phyloP scores from a whole-genome alignment of 805 yeast genomes.

The Komagataella ulmi region DNA sequence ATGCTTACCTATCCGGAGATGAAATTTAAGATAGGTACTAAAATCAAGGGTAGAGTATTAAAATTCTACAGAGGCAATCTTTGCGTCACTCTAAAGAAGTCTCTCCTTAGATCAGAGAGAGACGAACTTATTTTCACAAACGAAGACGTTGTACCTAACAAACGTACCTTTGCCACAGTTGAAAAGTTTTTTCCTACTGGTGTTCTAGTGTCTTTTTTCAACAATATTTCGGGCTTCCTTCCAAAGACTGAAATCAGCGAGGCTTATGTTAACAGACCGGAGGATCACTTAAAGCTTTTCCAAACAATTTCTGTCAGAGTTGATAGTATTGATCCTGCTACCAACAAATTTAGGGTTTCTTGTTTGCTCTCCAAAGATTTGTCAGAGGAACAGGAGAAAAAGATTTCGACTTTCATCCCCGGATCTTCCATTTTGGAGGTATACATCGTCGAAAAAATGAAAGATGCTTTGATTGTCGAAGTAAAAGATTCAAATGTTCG shows the following conservation, averaged over 20 bases:
- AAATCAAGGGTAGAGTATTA: slow-evolving; percentile 64
- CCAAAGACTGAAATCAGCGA: slow-evolving; percentile 88
- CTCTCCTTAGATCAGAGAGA: slow-evolving; percentile 56
- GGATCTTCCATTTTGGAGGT: slow-evolving; percentile 54
- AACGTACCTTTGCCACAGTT: slow-evolving; percentile 60
- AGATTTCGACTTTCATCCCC: slow-evolving; percentile 32
- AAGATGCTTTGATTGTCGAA: slow-evolving; percentile 60
- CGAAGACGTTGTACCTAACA: slow-evolving; percentile 27
- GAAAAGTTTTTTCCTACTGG: slow-evolving; percentile 63
- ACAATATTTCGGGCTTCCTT: slow-evolving; percentile 61
- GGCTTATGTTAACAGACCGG: slow-evolving; percentile 65
- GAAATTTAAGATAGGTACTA: slow-evolving; percentile 76
- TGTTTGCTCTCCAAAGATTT: slow-evolving; percentile 51
- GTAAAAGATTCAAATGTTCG: slow-evolving; percentile 34
- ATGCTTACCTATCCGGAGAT: slow-evolving; percentile 82
- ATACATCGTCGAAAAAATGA: slow-evolving; percentile 58
- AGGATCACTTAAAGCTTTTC: slow-evolving; percentile 67
- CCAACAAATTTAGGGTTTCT: slow-evolving; percentile 51
- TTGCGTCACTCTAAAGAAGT: slow-evolving; percentile 66
- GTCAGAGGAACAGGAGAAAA: slow-evolving; percentile 30
- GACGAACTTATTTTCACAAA: slow-evolving; percentile 31
- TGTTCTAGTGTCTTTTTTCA: slow-evolving; percentile 75
- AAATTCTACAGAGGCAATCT: slow-evolving; percentile 31
- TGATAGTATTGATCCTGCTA: slow-evolving; percentile 37
- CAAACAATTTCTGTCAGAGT: slow-evolving; percentile 73